Percentiles rank a stretch among this genome's conserved stretches.
These are phyloP conservation scores for Rhodotorula taiwanensis DNA, from an alignment of 768 basidiomycete genomes.

Conservation along the genomic window DNA sequence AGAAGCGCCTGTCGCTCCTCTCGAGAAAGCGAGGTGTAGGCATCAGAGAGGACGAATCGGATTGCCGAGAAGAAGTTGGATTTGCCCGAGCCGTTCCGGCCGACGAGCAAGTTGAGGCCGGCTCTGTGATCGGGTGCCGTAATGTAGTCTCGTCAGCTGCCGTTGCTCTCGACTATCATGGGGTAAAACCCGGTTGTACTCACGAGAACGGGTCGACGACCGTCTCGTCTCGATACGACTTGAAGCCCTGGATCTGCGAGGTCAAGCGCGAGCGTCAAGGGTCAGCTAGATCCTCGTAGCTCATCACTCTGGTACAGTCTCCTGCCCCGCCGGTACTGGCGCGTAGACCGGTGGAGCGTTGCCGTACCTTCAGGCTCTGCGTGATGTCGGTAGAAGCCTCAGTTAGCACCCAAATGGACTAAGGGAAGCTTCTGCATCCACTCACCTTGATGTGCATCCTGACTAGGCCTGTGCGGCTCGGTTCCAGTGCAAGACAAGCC, in stretches of 20 bases:
- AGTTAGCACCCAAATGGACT: neutral
- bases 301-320: no score
- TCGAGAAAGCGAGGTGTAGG: constrained; percentile 87
- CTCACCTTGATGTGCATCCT: constrained; percentile 9
- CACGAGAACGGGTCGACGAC: constrained; percentile 78
- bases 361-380: constrained; percentile 26
- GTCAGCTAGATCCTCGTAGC: neutral
- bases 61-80: constrained; percentile 98
- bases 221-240: constrained; percentile 62
- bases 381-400: neutral
- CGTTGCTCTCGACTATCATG: neutral
- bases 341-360: no score
- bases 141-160: neutral
- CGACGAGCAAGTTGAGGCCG: constrained; percentile 91
- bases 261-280: no score
- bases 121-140: constrained; percentile 46
- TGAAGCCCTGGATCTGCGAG: constrained; percentile 78
- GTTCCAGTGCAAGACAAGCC: no score
- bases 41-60: constrained; percentile 94
- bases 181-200: constrained; percentile 17
- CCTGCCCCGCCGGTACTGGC: no score
- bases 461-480: no score
- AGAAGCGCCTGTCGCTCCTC: constrained; percentile 89
- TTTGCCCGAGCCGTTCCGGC: constrained; percentile 95
- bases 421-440: no score